Conservation (phyloP, 805 yeast genomes). For the Grigorovia yakushimaensis region DNA sequence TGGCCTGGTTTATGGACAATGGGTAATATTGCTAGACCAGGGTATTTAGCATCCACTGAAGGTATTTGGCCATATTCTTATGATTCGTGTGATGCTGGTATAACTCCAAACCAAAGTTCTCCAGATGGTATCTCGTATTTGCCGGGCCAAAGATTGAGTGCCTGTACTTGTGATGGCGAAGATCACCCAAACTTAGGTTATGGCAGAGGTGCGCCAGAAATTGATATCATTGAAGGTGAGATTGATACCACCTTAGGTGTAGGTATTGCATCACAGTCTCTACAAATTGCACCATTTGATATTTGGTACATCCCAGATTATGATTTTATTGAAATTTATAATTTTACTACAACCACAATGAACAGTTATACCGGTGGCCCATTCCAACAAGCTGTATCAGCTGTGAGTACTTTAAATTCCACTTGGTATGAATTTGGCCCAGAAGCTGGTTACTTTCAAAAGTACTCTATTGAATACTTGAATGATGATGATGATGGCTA, state of each 20-base stretch:
- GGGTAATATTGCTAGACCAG: constrained; percentile 91
- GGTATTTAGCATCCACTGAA: constrained; percentile 75
- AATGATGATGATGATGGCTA: constrained; percentile 67
- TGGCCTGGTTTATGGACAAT: constrained; percentile 98
- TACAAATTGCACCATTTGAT: constrained; percentile 89
- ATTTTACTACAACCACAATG: constrained; percentile 62
- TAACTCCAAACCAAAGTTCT: constrained; percentile 86
- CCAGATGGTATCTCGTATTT: constrained; percentile 80
- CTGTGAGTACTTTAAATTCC: constrained; percentile 63
- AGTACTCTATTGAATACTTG: constrained; percentile 66
- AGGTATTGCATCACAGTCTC: constrained; percentile 84
- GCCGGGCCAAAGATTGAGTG: constrained; percentile 71
- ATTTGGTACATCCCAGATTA: constrained; percentile 93
- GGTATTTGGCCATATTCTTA: constrained; percentile 95
- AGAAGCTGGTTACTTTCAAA: constrained; percentile 48
- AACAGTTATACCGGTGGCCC: constrained; percentile 91
- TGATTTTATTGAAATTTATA: constrained; percentile 63
- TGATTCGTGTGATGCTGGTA: constrained; percentile 84
- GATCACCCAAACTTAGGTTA: constrained; percentile 81
- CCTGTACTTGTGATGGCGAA: constrained; percentile 73
- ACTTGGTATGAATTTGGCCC: constrained; percentile 73
- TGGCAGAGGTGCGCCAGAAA: constrained; percentile 95
- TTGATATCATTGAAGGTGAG: constrained; percentile 85
- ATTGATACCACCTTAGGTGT: constrained; percentile 42
- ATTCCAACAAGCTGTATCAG: constrained; percentile 86